Percentiles rank a stretch among this genome's conserved stretches.
phyloP scores from a whole-genome alignment of 2,329 filamentous ascomycete genomes.

The Cladosporium colombiae region DNA sequence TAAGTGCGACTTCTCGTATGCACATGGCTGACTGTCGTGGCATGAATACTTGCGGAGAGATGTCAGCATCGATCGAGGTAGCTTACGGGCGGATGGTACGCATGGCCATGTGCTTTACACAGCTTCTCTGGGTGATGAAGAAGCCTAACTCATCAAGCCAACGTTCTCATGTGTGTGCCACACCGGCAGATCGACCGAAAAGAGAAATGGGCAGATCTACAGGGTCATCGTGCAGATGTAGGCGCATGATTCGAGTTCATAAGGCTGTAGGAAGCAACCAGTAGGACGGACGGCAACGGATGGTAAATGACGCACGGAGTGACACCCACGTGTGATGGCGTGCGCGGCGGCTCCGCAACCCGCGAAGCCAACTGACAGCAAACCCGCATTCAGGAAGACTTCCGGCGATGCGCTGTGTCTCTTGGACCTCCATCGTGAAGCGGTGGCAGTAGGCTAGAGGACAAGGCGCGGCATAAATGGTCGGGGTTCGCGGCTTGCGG shows the following conservation, averaged over 20 bases:
- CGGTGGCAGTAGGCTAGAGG: not conserved
- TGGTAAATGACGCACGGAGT: not conserved
- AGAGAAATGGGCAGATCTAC: not conserved
- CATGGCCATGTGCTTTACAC: not conserved
- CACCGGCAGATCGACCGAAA: not conserved
- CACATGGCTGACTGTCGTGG: not conserved
- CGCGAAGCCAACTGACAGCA: not conserved
- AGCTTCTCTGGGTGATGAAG: not conserved
- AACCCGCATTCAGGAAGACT: slow-evolving; percentile 16
- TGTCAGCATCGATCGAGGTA: not conserved
- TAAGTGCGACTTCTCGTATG: not conserved
- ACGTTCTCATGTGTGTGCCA: slow-evolving; percentile 8
- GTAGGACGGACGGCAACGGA: not conserved
- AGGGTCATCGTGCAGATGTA: slow-evolving; percentile 1
- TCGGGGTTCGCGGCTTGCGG: slow-evolving; percentile 14
- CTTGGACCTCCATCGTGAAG: not conserved
- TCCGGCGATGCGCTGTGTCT: slow-evolving; percentile 1
- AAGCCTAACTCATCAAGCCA: not conserved
- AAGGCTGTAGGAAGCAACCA: slow-evolving; percentile 8
- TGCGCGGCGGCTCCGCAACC: slow-evolving; percentile 12
- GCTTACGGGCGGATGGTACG: not conserved
- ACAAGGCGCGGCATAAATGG: not conserved
- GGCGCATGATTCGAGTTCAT: not conserved
- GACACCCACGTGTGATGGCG: slow-evolving; percentile 15
- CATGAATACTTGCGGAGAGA: not conserved